These are phyloP conservation scores for Zymoseptoria crescenta DNA, from an alignment of 2,329 filamentous ascomycete genomes.

Conservation along the genomic window DNA sequence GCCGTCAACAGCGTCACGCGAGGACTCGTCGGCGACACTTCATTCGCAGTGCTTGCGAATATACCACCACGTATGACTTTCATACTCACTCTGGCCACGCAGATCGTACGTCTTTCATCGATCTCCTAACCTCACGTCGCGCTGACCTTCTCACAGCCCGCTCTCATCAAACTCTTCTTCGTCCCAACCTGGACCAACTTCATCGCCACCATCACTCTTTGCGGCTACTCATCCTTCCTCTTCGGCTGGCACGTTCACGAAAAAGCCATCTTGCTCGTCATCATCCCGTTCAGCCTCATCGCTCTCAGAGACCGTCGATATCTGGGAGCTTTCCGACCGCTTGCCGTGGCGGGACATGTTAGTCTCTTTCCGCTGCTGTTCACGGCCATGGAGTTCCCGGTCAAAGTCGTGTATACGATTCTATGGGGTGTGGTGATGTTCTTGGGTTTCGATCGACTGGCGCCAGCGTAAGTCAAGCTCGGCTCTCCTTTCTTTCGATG, in stretches of 20 bases:
- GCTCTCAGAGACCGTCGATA: conserved; percentile 84
- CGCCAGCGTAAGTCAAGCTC: conserved; percentile 55
- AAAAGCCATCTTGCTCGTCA: conserved; percentile 88
- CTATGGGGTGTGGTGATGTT: conserved; percentile 86
- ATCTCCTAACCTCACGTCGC: not conserved
- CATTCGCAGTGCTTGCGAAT: conserved; percentile 87
- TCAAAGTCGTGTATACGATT: conserved; percentile 89
- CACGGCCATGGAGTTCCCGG: conserved; percentile 82
- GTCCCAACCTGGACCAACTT: conserved; percentile 82
- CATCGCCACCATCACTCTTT: conserved; percentile 80
- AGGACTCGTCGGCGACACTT: conserved; percentile 84
- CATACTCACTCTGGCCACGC: conserved; percentile 70
- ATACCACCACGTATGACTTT: conserved; percentile 77
- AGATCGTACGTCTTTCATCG: conserved; percentile 45
- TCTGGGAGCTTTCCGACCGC: conserved; percentile 80
- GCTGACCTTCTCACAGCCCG: conserved; percentile 40
- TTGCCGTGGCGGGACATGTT: conserved; percentile 89
- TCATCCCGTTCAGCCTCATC: conserved; percentile 90
- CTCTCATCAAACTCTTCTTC: conserved; percentile 73
- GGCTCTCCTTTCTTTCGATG: not conserved
- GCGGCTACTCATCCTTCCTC: conserved; percentile 91
- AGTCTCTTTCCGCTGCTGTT: conserved; percentile 92
- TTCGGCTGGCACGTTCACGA: conserved; percentile 99
- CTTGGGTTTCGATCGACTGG: conserved; percentile 75
- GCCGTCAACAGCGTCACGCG: conserved; percentile 85